Conservation (phyloP, 345 rosid species). For the Boechera divaricarpa region DNA sequence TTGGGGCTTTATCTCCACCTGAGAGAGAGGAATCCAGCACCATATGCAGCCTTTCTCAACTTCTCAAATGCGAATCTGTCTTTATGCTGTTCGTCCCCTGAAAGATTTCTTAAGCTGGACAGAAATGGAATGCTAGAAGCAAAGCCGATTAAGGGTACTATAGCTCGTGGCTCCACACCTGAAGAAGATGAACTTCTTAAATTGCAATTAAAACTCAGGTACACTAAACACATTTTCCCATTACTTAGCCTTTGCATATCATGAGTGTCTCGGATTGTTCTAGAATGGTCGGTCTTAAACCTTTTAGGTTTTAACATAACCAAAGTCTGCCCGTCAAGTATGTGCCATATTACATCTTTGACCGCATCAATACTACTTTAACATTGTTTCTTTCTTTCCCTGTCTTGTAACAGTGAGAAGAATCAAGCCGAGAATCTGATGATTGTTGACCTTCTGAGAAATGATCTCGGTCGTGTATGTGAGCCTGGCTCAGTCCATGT, state of each 20-base stretch:
- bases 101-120: slow-evolving; percentile 82
- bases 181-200: slow-evolving; percentile 79
- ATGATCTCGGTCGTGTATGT: slow-evolving; percentile 93
- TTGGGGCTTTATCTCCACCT: slow-evolving; percentile 83
- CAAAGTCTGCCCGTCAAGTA: neutral
- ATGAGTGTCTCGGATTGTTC: neutral
- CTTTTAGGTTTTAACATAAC: neutral
- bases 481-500: slow-evolving; percentile 92
- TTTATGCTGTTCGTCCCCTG: slow-evolving; percentile 93
- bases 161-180: slow-evolving; percentile 75
- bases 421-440: slow-evolving; percentile 97
- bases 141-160: slow-evolving; percentile 92
- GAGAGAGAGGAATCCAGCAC: slow-evolving; percentile 88
- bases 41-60: slow-evolving; percentile 93
- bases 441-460: slow-evolving; percentile 96
- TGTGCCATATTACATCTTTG: neutral
- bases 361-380: neutral
- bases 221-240: neutral
- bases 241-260: neutral
- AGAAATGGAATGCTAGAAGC: slow-evolving; percentile 76
- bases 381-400: neutral
- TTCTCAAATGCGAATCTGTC: slow-evolving; percentile 70
- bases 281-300: neutral
- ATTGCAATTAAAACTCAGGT: slow-evolving; percentile 76
- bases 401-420: slow-evolving; percentile 71